Conservation (phyloP, 495 filamentous ascomycete genomes). For the Patellaria atrata region DNA sequence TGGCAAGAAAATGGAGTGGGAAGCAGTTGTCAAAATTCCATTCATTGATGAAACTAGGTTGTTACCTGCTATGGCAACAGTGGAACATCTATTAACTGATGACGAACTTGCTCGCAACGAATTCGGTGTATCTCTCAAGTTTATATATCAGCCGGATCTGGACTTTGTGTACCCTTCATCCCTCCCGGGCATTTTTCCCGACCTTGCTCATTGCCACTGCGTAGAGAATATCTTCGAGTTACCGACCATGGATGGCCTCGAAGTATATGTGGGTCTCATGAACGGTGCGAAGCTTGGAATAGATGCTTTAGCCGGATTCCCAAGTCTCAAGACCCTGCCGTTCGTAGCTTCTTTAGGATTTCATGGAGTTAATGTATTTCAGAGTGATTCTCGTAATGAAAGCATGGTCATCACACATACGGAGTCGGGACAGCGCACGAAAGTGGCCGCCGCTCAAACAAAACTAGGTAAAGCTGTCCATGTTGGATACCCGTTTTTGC, state of each 20-base stretch:
- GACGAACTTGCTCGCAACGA: constrained; percentile 71
- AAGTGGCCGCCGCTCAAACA: constrained; percentile 52
- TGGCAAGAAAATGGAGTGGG: constrained; percentile 99
- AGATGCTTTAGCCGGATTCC: constrained; percentile 80
- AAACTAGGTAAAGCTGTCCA: constrained; percentile 76
- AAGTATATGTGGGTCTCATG: constrained; percentile 71
- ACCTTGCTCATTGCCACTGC: constrained; percentile 74
- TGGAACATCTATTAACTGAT: constrained; percentile 57
- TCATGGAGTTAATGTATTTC: constrained; percentile 92
- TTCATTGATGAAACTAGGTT: constrained; percentile 90
- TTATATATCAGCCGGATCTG: constrained; percentile 63
- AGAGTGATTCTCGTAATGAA: constrained; percentile 90
- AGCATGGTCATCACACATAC: constrained; percentile 83
- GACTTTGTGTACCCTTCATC: constrained; percentile 76
- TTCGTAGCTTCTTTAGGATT: constrained; percentile 68
- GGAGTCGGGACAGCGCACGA: constrained; percentile 56
- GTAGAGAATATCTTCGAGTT: constrained; percentile 92
- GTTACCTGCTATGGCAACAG: constrained; percentile 69
- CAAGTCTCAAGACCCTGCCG: constrained; percentile 68
- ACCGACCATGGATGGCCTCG: constrained; percentile 78
- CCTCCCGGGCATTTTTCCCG: constrained; percentile 79
- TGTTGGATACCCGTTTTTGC: constrained; percentile 90
- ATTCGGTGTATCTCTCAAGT: constrained; percentile 86
- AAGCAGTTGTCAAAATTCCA: constrained; percentile 96
- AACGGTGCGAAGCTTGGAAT: constrained; percentile 74